phyloP scores from a whole-genome alignment of 495 filamentous ascomycete species.

The Penicillium coprophilum region DNA sequence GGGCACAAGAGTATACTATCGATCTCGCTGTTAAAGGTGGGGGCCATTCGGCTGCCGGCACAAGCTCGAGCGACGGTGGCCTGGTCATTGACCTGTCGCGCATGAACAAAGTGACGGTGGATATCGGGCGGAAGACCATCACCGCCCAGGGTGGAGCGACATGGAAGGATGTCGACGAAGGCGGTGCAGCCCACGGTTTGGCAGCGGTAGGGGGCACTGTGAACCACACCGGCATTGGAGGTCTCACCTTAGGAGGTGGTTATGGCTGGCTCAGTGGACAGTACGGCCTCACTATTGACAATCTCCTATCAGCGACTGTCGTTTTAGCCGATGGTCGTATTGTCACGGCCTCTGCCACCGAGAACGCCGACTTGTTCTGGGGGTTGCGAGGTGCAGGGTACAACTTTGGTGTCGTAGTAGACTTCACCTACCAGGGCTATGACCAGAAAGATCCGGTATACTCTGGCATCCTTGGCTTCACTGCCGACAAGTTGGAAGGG shows the following conservation, averaged over 20 bases:
- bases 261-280: conserved; percentile 52
- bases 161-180: conserved; percentile 58
- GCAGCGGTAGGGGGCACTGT: conserved; percentile 61
- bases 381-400: conserved; percentile 49
- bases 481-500: conserved; percentile 36
- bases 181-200: conserved; percentile 46
- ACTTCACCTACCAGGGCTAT: conserved; percentile 50
- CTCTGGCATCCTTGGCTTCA: conserved; percentile 47
- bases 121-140: conserved; percentile 42
- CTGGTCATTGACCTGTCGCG: conserved; percentile 56
- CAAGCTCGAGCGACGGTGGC: conserved; percentile 48
- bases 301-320: conserved; percentile 47
- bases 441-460: conserved; percentile 45
- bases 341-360: conserved; percentile 36
- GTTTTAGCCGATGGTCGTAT: conserved; percentile 52
- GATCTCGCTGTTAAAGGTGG: conserved; percentile 54
- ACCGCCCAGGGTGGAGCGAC: conserved; percentile 53
- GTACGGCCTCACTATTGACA: conserved; percentile 55
- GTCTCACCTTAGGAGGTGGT: conserved; percentile 58
- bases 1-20: conserved; percentile 43
- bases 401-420: conserved; percentile 47
- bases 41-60: conserved; percentile 52
- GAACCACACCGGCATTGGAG: conserved; percentile 59
- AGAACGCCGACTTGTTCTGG: conserved; percentile 50
- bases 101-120: conserved; percentile 51